Evolutionary conservation across 2,329 filamentous ascomycete genomes (phyloP).

Genomic region (Penicillium sp.): DNA sequence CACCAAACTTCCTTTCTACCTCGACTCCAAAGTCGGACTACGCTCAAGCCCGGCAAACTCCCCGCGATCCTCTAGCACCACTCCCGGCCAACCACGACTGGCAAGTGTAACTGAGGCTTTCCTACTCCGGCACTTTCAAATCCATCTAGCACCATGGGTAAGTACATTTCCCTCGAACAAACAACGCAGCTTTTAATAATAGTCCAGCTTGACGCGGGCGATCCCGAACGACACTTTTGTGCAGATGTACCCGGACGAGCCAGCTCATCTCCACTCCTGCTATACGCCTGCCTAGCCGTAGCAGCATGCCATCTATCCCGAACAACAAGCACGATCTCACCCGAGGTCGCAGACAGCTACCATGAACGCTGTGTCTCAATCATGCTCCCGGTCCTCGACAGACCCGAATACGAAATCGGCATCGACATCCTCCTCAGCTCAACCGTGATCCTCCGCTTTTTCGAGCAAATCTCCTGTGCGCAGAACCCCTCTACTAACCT

Average conservation of each 20-base stretch:
- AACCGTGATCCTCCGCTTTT: slow-evolving; percentile 34
- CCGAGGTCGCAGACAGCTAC: slow-evolving; percentile 30
- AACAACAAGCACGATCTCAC: slow-evolving; percentile 27
- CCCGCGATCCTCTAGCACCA: slow-evolving; percentile 15
- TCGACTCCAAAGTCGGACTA: slow-evolving; percentile 12
- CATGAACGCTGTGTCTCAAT: slow-evolving; percentile 36
- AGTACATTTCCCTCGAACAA: not conserved
- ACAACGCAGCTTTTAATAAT: not conserved
- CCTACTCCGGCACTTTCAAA: slow-evolving; percentile 33
- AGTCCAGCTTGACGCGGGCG: slow-evolving; percentile 30
- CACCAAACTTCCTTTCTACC: slow-evolving; percentile 12
- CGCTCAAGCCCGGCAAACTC: slow-evolving; percentile 18
- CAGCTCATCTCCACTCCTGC: slow-evolving; percentile 27
- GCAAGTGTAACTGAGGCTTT: slow-evolving; percentile 31
- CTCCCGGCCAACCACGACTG: slow-evolving; percentile 24
- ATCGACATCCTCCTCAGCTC: slow-evolving; percentile 34
- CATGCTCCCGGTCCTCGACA: slow-evolving; percentile 31
- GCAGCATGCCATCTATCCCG: slow-evolving; percentile 33
- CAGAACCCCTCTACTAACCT: not conserved
- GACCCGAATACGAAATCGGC: slow-evolving; percentile 27
- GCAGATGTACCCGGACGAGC: slow-evolving; percentile 30
- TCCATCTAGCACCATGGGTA: slow-evolving; percentile 32
- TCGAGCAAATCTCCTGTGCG: slow-evolving; percentile 35
- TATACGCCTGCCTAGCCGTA: slow-evolving; percentile 33
- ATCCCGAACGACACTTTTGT: slow-evolving; percentile 30